Percentiles rank a stretch among this genome's conserved stretches.
These are phyloP conservation scores for Cydonia oblonga DNA, from an alignment of 331 rosid genomes.

Conservation along the genomic window DNA sequence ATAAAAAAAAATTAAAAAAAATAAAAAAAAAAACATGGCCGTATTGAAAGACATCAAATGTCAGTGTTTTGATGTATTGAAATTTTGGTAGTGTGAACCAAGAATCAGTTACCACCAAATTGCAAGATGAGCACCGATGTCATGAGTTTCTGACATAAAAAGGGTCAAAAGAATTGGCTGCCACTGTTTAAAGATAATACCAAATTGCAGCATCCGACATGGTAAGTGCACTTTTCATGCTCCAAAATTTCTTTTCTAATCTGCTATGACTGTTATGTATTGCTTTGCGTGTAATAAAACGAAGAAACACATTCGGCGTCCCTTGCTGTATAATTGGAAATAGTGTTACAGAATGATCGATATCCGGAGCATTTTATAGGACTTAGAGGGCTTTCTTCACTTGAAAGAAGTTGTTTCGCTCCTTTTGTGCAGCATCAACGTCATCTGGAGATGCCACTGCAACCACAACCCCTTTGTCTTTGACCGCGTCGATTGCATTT, in stretches of 20 bases:
- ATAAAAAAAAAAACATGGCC: too few species aligned
- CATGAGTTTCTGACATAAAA: neutral
- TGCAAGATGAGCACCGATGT: too few species aligned
- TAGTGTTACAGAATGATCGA: neutral
- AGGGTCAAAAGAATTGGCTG: conserved; percentile 1
- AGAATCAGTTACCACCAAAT: too few species aligned
- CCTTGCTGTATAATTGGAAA: neutral
- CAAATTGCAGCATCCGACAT: too few species aligned
- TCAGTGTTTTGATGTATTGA: too few species aligned
- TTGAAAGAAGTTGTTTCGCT: conserved; percentile 59
- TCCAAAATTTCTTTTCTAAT: neutral
- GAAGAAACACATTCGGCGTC: neutral
- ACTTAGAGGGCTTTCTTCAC: conserved; percentile 50
- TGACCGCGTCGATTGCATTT: conserved; percentile 60
- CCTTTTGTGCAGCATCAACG: conserved; percentile 58
- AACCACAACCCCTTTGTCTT: conserved; percentile 72
- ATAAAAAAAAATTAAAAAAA: too few species aligned
- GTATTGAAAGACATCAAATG: too few species aligned
- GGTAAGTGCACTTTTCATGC: too few species aligned
- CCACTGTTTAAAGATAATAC: neutral
- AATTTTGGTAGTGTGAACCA: too few species aligned
- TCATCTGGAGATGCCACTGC: conserved; percentile 92
- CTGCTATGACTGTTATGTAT: neutral
- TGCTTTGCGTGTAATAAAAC: neutral
- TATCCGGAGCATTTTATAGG: neutral